phyloP scores from a whole-genome alignment of 129 eudicot species.

The Arctium minus region DNA sequence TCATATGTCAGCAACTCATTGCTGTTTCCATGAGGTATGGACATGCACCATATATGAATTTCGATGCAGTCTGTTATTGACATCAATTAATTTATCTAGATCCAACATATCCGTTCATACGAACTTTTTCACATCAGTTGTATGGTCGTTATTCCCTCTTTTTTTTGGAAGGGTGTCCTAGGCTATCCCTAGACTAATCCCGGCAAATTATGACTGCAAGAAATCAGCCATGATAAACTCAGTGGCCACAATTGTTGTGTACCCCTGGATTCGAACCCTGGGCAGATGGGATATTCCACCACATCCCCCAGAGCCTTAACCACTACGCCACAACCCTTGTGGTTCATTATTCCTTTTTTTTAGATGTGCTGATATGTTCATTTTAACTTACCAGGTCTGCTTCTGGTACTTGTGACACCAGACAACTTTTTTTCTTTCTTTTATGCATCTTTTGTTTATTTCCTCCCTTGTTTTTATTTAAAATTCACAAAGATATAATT shows the following conservation, averaged over 20 bases:
- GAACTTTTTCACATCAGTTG: not conserved
- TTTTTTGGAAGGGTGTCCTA: not conserved
- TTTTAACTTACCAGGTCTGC: not conserved
- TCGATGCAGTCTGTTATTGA: not conserved
- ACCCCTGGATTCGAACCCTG: too few relatives aligned
- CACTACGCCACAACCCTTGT: too few relatives aligned
- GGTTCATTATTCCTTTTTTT: too few relatives aligned
- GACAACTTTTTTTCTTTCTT: not conserved
- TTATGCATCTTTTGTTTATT: not conserved
- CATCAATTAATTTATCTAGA: not conserved
- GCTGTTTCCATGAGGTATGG: not conserved
- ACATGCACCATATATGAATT: not conserved
- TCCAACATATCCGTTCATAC: not conserved
- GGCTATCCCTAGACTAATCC: too few relatives aligned
- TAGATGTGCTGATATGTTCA: not conserved
- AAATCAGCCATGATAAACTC: too few relatives aligned
- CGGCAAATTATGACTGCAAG: too few relatives aligned
- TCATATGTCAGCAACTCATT: not conserved
- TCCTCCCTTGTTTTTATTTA: not conserved
- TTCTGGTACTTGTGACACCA: not conserved
- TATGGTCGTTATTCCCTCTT: not conserved
- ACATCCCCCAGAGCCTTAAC: too few relatives aligned
- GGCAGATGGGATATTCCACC: too few relatives aligned
- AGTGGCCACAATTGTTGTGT: too few relatives aligned
- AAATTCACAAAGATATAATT: not conserved